Evolutionary conservation across 2,329 filamentous ascomycete species (phyloP), one percentile per base, ranked within the genome.

Genomic region (Claviceps cyperi): DNA sequence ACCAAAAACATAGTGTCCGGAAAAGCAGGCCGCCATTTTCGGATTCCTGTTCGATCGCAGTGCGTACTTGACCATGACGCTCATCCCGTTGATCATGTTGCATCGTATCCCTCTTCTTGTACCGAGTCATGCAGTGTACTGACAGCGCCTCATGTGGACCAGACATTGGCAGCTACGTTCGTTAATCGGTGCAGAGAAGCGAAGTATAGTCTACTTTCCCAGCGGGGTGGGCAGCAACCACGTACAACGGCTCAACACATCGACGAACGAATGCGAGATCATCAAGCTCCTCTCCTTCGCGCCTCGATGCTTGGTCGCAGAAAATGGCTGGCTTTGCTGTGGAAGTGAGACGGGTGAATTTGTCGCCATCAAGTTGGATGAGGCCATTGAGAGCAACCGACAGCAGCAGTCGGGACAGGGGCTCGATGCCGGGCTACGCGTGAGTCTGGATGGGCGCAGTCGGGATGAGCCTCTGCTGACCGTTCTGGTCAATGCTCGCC

Each of bases 81-180:
- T 1, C 45, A 37, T 19, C 44, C n/a, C 24, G n/a, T 22, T 15
- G 6, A 11, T 47, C 43, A 6, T 38, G n/a, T 7, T 41, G 44
- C 24, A 17, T 38, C 17, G 9, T 22, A n/a, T 2, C 28, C 32
- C 13, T 22, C 36, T 1, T 24, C 38, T 36, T 24, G 22, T n/a
- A 4, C 6, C n/a, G 37, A 13, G 19, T 41, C 19, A 40, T 40
- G 36, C 19, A 40, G 32, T 14, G 9, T 35, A 40, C 51, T 52
- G 28, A 48, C 38, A 11, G 47, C 39, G 15, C 6, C 32, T 43
- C 40, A n/a, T 49, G 14, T 44, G 9, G 59, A 28, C 19, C 13
- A 90, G 84, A 57, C 86, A 92, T 68, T 90, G 84, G 81, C 86
- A 92, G 69, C 75, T 98, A 44, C 86, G 91, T 50, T 91, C 94